A percentile compares a stretch with the other conserved stretches of the same genome.
These are phyloP conservation scores for Lasiodiplodia theobromae DNA, from an alignment of 2,329 filamentous ascomycete species.

Conservation along the genomic window DNA sequence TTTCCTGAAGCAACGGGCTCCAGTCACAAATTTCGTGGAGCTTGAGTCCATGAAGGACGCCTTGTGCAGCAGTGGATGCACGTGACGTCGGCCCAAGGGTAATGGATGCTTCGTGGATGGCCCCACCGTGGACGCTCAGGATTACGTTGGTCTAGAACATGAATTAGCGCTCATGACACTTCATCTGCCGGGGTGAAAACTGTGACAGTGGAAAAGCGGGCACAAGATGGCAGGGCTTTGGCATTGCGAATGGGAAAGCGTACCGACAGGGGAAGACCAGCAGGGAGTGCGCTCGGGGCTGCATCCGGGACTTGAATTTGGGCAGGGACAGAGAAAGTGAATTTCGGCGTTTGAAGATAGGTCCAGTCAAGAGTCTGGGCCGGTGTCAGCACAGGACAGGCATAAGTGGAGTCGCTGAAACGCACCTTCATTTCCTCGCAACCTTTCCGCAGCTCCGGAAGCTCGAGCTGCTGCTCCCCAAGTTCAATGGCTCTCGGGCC, in stretches of 20 bases:
- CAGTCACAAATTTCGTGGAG: slow-evolving; percentile 60
- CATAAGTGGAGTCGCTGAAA: slow-evolving; percentile 15
- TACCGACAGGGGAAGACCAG: slow-evolving; percentile 57
- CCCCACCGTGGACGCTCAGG: slow-evolving; percentile 16
- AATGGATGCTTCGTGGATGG: slow-evolving; percentile 4
- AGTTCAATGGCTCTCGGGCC: slow-evolving; percentile 54
- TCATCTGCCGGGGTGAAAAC: background rate
- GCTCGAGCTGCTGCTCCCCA: slow-evolving; percentile 59
- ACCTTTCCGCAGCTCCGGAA: slow-evolving; percentile 66
- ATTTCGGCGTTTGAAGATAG: slow-evolving; percentile 85
- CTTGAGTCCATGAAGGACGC: slow-evolving; percentile 44
- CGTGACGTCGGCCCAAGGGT: background rate
- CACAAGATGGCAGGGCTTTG: background rate
- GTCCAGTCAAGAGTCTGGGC: slow-evolving; percentile 73
- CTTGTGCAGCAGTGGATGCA: background rate
- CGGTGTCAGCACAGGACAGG: slow-evolving; percentile 2
- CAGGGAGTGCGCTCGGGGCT: slow-evolving; percentile 52
- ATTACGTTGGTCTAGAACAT: slow-evolving; percentile 6
- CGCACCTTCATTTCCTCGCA: slow-evolving; percentile 60
- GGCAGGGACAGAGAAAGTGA: slow-evolving; percentile 61
- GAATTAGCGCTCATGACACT: slow-evolving; percentile 7
- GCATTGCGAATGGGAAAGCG: slow-evolving; percentile 35
- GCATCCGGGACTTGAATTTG: slow-evolving; percentile 1
- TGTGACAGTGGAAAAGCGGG: slow-evolving; percentile 22
- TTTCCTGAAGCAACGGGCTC: slow-evolving; percentile 31